Evolutionary conservation across 139 green algal species (phyloP), one percentile per base, ranked within the genome.

Genomic region (Chlamydomonas schloesseri): DNA sequence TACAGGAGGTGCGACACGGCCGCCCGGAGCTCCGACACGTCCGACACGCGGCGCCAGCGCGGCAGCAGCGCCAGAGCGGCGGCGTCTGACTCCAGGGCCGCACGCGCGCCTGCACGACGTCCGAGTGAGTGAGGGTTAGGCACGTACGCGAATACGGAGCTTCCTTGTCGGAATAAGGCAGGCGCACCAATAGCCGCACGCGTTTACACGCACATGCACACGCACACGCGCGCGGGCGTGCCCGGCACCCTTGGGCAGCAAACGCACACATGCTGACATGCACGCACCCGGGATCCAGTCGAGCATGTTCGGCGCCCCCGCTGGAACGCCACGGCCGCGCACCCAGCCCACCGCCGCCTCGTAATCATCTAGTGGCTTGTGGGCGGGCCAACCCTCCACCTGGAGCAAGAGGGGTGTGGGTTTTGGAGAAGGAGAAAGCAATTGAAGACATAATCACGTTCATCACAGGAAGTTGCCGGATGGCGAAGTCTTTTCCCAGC

Each of bases 281-380:
- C 50, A 57, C 60, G 60, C 24, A 84, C 78, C 64, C 55, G 78
- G 78, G 0, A 84, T n/a, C 78, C 78, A 84, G 62, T 84, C 78
- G n/a, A 84, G n/a, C n/a, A 84, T 46, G 46, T 31, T 8, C 3
- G 62, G 78, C 26, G 46, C 64, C 29, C 78, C 78, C 29, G 42
- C 36, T 60, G 37, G 60, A 28, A 71, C 3, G 60, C 76, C 37
- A 26, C 37, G 17, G 14, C 76, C 76, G 8, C 76, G n/a, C n/a
- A 33, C 64, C 64, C 64, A 74, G 42, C 78, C 78, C 64, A 37
- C 42, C 15, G 64, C 78, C 64, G 47, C 78, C 37, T 84, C 78
- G 47, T 84, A 74, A 29, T 9, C 64, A 5, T 65, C 62, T 0
- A 65, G 8, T 8, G 8, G 1, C 60, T 50, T 15, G 6, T 20